Conservation (phyloP, 2,329 filamentous ascomycete genomes). For the Botrytis galanthina region DNA sequence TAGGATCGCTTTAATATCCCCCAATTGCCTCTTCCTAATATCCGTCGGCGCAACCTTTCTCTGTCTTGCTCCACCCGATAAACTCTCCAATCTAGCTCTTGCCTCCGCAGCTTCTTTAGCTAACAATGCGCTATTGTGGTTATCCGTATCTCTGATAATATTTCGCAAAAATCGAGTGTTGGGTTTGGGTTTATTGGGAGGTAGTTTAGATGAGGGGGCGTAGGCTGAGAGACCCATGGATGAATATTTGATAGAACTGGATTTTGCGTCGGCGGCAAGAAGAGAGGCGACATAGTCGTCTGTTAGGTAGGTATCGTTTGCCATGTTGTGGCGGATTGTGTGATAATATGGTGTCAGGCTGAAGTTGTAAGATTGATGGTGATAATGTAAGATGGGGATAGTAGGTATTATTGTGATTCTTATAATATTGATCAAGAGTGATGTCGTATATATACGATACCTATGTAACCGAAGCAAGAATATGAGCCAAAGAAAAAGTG, state of each 20-base stretch:
- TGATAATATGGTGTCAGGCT: neutral
- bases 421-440: neutral
- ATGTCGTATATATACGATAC: no score
- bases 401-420: neutral
- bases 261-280: slow-evolving; percentile 75
- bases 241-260: slow-evolving; percentile 71
- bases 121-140: slow-evolving; percentile 81
- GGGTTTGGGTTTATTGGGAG: slow-evolving; percentile 72
- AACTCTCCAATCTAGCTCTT: slow-evolving; percentile 62
- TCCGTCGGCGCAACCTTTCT: slow-evolving; percentile 50
- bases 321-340: neutral
- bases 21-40: slow-evolving; percentile 57
- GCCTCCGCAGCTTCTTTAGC: slow-evolving; percentile 83
- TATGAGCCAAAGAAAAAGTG: neutral
- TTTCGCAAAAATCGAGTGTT: slow-evolving; percentile 88
- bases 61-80: slow-evolving; percentile 47
- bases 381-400: neutral
- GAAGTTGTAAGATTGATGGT: neutral
- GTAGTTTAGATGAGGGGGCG: slow-evolving; percentile 46
- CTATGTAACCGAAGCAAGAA: neutral
- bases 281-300: slow-evolving; percentile 79
- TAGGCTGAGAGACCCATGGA: slow-evolving; percentile 71
- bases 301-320: slow-evolving; percentile 45
- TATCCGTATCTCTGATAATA: slow-evolving; percentile 84
- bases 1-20: slow-evolving; percentile 59